phyloP scores from a whole-genome alignment of 139 green algal genomes.

The Micractinium sp. region DNA sequence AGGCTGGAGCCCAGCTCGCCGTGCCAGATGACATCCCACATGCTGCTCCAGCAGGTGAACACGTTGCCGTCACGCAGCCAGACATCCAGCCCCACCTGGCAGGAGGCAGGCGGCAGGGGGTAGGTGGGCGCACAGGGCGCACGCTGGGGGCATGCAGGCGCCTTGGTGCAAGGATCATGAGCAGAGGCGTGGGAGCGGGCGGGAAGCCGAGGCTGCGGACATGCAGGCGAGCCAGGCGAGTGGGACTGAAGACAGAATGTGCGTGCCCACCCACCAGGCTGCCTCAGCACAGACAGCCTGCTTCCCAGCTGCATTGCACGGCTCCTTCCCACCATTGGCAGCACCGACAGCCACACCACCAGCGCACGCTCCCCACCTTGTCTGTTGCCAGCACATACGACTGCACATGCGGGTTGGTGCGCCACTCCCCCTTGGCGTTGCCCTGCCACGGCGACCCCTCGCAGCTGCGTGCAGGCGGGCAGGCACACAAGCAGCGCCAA shows the following conservation, averaged over 20 bases:
- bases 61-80: conserved; percentile 60
- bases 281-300: too few species aligned
- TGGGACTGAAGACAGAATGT: not conserved
- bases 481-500: not conserved
- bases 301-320: not conserved
- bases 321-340: not conserved
- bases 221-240: not conserved
- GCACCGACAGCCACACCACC: not conserved
- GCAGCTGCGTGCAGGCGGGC: conserved; percentile 51
- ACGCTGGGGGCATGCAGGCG: not conserved
- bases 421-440: conserved; percentile 63
- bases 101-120: not conserved
- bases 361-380: conserved; percentile 33
- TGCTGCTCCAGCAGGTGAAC: conserved; percentile 67
- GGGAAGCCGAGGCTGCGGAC: not conserved
- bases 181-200: not conserved
- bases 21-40: conserved; percentile 74
- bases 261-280: too few species aligned
- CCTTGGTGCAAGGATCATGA: not conserved
- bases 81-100: conserved; percentile 61
- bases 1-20: conserved; percentile 65
- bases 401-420: conserved; percentile 80
- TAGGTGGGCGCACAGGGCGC: not conserved
- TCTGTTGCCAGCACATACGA: conserved; percentile 79
- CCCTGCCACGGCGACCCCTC: conserved; percentile 70